These are phyloP conservation scores for Amesomyces nigricolor DNA, from an alignment of 2,329 filamentous ascomycete species.

Conservation along the genomic window DNA sequence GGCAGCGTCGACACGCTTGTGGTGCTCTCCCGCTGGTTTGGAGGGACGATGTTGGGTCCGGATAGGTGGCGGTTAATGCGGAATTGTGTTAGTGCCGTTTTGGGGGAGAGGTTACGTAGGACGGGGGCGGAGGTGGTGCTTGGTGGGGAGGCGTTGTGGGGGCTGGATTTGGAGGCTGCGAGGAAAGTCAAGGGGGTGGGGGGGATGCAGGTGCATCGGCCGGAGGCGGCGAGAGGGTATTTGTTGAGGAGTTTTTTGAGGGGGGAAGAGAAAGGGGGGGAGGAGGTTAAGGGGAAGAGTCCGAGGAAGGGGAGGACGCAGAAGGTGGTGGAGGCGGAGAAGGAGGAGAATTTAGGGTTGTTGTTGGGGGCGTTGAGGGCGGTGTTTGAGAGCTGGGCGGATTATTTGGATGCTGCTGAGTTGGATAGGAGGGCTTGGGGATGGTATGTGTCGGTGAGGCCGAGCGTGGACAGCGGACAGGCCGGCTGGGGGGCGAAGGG, in stretches of 20 bases:
- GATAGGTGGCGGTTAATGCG: slow-evolving; percentile 60
- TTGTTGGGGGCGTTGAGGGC: slow-evolving; percentile 67
- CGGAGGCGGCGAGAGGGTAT: slow-evolving; percentile 61
- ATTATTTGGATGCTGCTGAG: slow-evolving; percentile 56
- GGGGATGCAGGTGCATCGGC: slow-evolving; percentile 66
- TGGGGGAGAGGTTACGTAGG: slow-evolving; percentile 46
- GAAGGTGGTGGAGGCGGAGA: slow-evolving; percentile 51
- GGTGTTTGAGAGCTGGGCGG: slow-evolving; percentile 68
- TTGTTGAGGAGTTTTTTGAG: slow-evolving; percentile 55
- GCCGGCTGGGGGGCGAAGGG: slow-evolving; percentile 83
- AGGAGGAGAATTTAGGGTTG: slow-evolving; percentile 62
- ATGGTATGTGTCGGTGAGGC: slow-evolving; percentile 75
- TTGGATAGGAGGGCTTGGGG: slow-evolving; percentile 71
- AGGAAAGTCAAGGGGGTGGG: slow-evolving; percentile 32
- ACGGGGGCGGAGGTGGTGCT: slow-evolving; percentile 38
- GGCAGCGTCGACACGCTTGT: slow-evolving; percentile 48
- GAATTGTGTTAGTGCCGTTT: slow-evolving; percentile 48
- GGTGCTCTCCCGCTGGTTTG: slow-evolving; percentile 58
- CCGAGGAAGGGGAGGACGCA: slow-evolving; percentile 44
- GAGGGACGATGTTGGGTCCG: slow-evolving; percentile 55
- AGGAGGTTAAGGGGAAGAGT: slow-evolving; percentile 14
- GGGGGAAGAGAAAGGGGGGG: slow-evolving; percentile 27
- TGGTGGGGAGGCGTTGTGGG: slow-evolving; percentile 55
- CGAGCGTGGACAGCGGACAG: slow-evolving; percentile 67
- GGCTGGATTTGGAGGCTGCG: slow-evolving; percentile 50